A percentile compares a stretch with the other conserved stretches of the same genome.
phyloP scores from a whole-genome alignment of 2,329 filamentous ascomycete genomes.

The Hypoxylon rubiginosum region DNA sequence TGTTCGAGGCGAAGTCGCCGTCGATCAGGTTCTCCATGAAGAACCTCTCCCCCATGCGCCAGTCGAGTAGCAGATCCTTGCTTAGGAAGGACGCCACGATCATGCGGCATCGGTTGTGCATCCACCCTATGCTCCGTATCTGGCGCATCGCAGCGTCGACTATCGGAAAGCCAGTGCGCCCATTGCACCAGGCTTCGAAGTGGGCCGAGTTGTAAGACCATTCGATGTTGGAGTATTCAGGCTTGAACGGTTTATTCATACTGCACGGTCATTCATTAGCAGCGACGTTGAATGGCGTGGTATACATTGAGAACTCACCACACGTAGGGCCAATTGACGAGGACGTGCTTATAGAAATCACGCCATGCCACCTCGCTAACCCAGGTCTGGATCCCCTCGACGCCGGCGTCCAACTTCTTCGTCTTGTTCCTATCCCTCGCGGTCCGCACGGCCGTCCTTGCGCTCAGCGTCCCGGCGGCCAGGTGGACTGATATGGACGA shows the following conservation, averaged over 20 bases:
- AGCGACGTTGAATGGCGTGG: background rate
- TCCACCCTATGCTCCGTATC: conserved; percentile 75
- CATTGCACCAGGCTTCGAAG: conserved; percentile 81
- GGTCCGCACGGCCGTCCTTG: conserved; percentile 76
- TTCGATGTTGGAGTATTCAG: conserved; percentile 82
- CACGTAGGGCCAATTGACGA: conserved; percentile 87
- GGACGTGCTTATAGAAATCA: conserved; percentile 89
- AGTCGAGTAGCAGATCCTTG: conserved; percentile 86
- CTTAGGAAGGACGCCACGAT: conserved; percentile 83
- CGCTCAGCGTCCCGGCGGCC: conserved; percentile 74
- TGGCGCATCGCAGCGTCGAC: conserved; percentile 91
- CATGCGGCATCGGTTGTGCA: conserved; percentile 91
- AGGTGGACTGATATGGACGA: conserved; percentile 80
- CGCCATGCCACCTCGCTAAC: conserved; percentile 88
- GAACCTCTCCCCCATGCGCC: conserved; percentile 83
- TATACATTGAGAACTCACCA: conserved; percentile 64
- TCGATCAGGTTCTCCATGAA: conserved; percentile 88
- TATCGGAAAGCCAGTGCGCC: conserved; percentile 83
- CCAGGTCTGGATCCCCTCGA: conserved; percentile 77
- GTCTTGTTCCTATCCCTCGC: conserved; percentile 62
- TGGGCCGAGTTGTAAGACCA: conserved; percentile 82
- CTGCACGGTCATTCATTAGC: conserved; percentile 46
- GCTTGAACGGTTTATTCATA: conserved; percentile 78
- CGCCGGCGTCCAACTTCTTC: conserved; percentile 75
- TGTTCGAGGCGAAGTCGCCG: conserved; percentile 84